Base-by-base conservation (phyloP, 495 filamentous ascomycete species). In the Talaromyces ruber region DNA sequence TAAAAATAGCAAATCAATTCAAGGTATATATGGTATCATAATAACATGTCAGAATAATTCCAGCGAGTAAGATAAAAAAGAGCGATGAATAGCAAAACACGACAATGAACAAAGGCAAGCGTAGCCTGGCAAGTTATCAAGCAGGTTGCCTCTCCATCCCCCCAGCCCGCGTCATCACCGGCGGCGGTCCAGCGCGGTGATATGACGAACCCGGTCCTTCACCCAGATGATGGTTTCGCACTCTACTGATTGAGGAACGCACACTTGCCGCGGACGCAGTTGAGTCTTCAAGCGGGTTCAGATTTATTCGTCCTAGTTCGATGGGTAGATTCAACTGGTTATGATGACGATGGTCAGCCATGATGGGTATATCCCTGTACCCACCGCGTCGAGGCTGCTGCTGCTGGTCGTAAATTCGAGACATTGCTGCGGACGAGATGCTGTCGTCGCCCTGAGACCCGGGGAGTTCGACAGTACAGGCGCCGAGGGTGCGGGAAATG, bases 401-500 rank as follows among this genome's bases (percentile, higher is more conserved):
- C 16, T 39, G 52, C 28, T 50, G 39, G 25, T 60, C 43, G 43
- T 60, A 60, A 16, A n/a, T 57, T 28, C 47, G 60, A 2, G 59
- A 50, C 34, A 58, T 64, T 59, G 62, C 57, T 22, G 43, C 60
- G 39, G 62, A 76, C 22, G 67, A 64, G 34, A 72, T 59, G 3
- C 70, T 64, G 7, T 69, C 71, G 8, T 69, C 71, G 37, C 69
- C 63, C 11, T 73, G 70, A 32, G 68, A 64, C 29, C 73, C 74
- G 18, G 78, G 76, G 7, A 81, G 71, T 25, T 69, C 66, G 55
- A 81, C 70, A 16, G 68, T 65, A 14, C 70, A 71, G 29, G 78
- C 78, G 22, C 75, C 82, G 6, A 98, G 77, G 1, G 86, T 89
- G 50, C 86, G 84, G 21, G 85, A 84, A 62, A 98, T 97, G 67